These are phyloP conservation scores for Capniomyces stellatus DNA, from an alignment of 371 early-diverging fungal species.

Conservation along the genomic window DNA sequence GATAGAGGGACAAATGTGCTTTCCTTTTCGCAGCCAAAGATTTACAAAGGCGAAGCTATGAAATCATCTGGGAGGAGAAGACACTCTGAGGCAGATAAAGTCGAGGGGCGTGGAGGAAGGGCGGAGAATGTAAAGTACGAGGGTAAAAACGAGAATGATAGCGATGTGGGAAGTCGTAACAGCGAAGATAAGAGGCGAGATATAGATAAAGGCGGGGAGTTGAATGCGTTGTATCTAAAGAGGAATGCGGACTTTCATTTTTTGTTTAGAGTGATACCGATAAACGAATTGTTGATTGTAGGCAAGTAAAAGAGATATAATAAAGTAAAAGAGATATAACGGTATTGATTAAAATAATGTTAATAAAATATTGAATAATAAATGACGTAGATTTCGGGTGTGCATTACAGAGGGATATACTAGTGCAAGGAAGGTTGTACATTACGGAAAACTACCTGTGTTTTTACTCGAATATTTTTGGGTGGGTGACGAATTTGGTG, in stretches of 20 bases:
- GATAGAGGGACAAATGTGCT: no score
- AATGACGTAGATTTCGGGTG: slow-evolving; percentile 54
- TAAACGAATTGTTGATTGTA: slow-evolving; percentile 32
- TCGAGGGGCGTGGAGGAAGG: no score
- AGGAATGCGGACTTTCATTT: slow-evolving; percentile 36
- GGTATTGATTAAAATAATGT: background rate
- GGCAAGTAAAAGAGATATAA: background rate
- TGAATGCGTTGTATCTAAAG: slow-evolving; percentile 29
- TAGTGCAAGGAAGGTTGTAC: slow-evolving; percentile 80
- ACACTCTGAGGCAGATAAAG: no score
- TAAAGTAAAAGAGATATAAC: background rate
- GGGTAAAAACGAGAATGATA: no score
- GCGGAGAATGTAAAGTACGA: no score
- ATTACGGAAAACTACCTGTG: slow-evolving; percentile 70
- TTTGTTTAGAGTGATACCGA: slow-evolving; percentile 34
- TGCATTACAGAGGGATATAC: slow-evolving; percentile 81
- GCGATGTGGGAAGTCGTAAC: no score
- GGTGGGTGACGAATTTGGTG: slow-evolving; percentile 84
- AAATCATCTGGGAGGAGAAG: no score
- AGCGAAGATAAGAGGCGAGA: no score
- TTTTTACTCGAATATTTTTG: slow-evolving; percentile 90
- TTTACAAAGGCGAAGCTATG: no score
- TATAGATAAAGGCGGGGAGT: no score
- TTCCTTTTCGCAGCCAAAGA: no score
- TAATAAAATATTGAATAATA: background rate